phyloP scores from a whole-genome alignment of 1,284 basidiomycete genomes.

The Pseudozyma hubeiensis region DNA sequence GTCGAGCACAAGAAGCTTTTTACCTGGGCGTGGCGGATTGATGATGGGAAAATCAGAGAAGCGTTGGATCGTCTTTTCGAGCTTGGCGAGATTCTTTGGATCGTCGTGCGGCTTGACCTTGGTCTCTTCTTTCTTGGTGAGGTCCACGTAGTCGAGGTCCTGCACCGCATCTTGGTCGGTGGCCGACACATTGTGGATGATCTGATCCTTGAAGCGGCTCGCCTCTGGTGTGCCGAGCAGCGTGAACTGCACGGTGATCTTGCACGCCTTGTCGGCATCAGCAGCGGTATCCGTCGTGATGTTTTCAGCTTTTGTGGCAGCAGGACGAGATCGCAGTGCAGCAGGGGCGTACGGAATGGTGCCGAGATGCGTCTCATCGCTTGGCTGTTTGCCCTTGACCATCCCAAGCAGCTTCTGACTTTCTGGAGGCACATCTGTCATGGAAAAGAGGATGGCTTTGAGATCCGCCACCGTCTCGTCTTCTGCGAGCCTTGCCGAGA shows the following conservation, averaged over 20 bases:
- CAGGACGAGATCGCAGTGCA: constrained; percentile 30
- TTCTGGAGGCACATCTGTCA: constrained; percentile 84
- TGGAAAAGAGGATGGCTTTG: constrained; percentile 72
- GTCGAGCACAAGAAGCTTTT: constrained; percentile 83
- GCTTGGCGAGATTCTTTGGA: constrained; percentile 44
- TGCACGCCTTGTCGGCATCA: constrained; percentile 33
- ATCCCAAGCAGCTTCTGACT: constrained; percentile 89
- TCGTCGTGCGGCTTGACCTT: constrained; percentile 26
- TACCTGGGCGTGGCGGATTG: constrained; percentile 48
- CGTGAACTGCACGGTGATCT: constrained; percentile 47
- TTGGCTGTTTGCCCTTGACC: constrained; percentile 83
- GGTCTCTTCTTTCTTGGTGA: constrained; percentile 16
- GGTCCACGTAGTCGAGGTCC: constrained; percentile 44
- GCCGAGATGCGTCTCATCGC: constrained; percentile 59
- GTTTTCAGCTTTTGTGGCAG: constrained; percentile 9
- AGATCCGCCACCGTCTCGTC: constrained; percentile 62
- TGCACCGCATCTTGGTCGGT: constrained; percentile 30
- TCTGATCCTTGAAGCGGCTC: constrained; percentile 75
- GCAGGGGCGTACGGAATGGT: constrained; percentile 43
- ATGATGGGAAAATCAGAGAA: constrained; percentile 58
- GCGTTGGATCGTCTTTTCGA: constrained; percentile 51
- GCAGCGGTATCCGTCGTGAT: constrained; percentile 26
- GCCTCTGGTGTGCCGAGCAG: constrained; percentile 59
- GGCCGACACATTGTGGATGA: constrained; percentile 53
- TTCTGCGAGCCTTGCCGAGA: constrained; percentile 40